Conservation (phyloP, 441 rosid genomes). For the Populus hybrid region DNA sequence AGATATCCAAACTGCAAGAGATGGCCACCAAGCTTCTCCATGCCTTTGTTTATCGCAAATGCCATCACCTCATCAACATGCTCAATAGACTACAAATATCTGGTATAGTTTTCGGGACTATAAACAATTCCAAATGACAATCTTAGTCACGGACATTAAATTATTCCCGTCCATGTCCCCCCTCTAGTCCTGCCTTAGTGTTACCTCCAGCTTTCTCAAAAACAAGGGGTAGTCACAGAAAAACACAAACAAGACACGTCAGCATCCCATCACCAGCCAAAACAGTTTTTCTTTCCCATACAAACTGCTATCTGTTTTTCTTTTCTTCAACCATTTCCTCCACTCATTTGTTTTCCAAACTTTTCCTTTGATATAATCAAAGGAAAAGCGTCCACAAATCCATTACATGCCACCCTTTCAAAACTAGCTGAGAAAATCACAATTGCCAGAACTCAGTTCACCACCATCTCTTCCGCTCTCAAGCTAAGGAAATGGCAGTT, state of each 20-base stretch:
- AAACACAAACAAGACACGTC: constrained; percentile 27
- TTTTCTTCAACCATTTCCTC: constrained; percentile 25
- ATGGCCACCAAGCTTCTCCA: constrained; percentile 59
- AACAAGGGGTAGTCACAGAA: constrained; percentile 42
- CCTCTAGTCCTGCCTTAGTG: constrained; percentile 15
- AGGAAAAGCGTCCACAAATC: not conserved
- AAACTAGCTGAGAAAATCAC: not conserved
- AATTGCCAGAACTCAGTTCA: not conserved
- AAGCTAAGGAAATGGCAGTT: constrained; percentile 48
- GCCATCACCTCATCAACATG: constrained; percentile 54
- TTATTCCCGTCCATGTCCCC: constrained; percentile 1
- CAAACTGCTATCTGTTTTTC: constrained; percentile 45
- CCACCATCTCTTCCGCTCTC: not conserved
- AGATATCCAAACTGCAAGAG: constrained; percentile 44
- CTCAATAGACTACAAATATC: constrained; percentile 11
- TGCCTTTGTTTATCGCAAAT: constrained; percentile 32
- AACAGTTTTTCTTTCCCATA: constrained; percentile 19
- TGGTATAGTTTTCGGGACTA: not conserved
- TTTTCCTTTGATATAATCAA: constrained; percentile 7
- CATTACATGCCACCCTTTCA: constrained; percentile 6
- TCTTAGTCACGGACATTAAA: not conserved
- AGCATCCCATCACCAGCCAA: constrained; percentile 16
- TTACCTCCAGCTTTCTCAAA: constrained; percentile 43
- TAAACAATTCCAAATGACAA: not conserved
- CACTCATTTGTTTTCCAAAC: constrained; percentile 26